Percentiles rank a stretch among this genome's conserved stretches.
phyloP scores from a whole-genome alignment of 1,139 yeast genomes.

The Geotrichum fermentans region DNA sequence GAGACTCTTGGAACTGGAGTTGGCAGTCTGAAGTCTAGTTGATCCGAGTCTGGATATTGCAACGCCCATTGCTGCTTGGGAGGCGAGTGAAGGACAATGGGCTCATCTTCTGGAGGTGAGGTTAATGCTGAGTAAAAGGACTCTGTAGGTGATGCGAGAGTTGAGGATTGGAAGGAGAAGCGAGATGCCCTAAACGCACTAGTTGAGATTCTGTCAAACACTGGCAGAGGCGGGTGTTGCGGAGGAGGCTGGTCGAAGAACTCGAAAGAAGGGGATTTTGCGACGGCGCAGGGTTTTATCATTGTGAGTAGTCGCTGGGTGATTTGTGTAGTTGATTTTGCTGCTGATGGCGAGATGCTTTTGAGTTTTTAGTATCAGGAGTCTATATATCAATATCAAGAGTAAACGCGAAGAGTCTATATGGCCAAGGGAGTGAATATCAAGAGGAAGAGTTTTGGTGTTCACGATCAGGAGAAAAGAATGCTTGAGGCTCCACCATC shows the following conservation, averaged over 20 bases:
- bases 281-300: conserved; percentile 68
- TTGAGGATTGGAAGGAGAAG: too few species aligned
- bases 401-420: too few species aligned
- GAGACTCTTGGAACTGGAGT: neutral
- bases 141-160: too few species aligned
- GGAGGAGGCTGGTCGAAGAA: neutral
- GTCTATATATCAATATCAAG: too few species aligned
- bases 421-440: too few species aligned
- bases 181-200: neutral
- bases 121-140: neutral
- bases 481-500: too few species aligned
- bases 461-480: too few species aligned
- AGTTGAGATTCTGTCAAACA: neutral
- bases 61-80: neutral
- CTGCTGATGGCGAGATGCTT: too few species aligned
- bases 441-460: too few species aligned
- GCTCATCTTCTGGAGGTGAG: neutral
- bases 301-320: conserved; percentile 45
- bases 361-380: too few species aligned
- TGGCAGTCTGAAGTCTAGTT: neutral
- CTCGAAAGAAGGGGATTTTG: conserved; percentile 36
- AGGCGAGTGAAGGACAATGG: neutral
- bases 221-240: neutral
- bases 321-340: neutral
- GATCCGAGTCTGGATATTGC: neutral